These are phyloP conservation scores for Bretschneidera sinensis DNA, from an alignment of 345 rosid genomes.

Conservation along the genomic window DNA sequence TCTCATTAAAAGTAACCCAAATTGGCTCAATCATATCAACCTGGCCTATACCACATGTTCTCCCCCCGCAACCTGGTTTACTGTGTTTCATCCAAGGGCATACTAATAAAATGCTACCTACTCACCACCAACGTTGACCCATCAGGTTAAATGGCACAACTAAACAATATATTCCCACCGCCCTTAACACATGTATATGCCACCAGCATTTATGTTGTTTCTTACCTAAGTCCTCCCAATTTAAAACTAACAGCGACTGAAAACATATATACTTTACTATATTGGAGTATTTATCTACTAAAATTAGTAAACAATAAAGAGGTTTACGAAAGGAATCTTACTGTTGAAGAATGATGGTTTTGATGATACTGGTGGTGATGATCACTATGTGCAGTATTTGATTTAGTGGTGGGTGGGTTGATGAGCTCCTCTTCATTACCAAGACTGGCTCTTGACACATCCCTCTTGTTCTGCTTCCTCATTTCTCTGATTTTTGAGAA, in stretches of 20 bases:
- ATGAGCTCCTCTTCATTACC: constrained; percentile 86
- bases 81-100: background rate
- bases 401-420: constrained; percentile 45
- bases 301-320: background rate
- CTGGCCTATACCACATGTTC: background rate
- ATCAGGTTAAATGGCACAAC: background rate
- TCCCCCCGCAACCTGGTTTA: background rate
- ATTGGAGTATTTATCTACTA: background rate
- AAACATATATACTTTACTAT: background rate
- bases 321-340: constrained; percentile 32
- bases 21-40: background rate
- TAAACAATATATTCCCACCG: background rate
- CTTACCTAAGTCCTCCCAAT: background rate
- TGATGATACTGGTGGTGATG: constrained; percentile 33
- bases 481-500: constrained; percentile 89
- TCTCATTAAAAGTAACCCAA: background rate
- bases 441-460: constrained; percentile 80
- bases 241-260: background rate
- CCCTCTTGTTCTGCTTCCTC: constrained; percentile 94
- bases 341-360: constrained; percentile 54
- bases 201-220: background rate
- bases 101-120: too few relatives aligned
- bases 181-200: background rate
- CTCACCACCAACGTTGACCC: too few relatives aligned
- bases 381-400: constrained; percentile 26